Evolutionary conservation across 2,329 filamentous ascomycete species (phyloP).

Genomic region (Calonectria multiphialidica): DNA sequence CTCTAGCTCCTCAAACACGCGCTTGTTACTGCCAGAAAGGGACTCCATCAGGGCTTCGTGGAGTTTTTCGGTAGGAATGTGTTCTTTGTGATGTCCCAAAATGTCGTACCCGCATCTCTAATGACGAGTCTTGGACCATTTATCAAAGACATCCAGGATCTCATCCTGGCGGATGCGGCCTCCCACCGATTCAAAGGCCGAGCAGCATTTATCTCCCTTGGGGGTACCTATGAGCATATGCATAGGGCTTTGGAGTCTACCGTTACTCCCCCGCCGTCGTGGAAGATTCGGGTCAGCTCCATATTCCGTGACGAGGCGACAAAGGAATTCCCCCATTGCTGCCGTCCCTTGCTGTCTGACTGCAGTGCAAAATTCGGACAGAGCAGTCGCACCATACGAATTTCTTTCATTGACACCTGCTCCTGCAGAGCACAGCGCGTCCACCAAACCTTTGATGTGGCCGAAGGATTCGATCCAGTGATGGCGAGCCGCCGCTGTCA

Average conservation of each 20-base stretch:
- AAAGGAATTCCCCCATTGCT: neutral
- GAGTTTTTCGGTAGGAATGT: neutral
- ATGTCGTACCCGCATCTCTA: slow-evolving; percentile 3
- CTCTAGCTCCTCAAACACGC: neutral
- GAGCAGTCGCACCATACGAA: neutral
- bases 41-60: neutral
- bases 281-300: neutral
- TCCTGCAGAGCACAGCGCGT: neutral
- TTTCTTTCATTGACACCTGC: neutral
- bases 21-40: neutral
- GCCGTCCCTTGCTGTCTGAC: neutral
- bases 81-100: neutral
- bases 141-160: neutral
- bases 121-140: neutral
- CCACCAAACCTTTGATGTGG: neutral
- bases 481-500: neutral
- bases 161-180: neutral
- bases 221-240: neutral
- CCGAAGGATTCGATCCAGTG: neutral
- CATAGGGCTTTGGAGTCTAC: neutral
- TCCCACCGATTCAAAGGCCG: neutral
- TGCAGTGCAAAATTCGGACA: neutral
- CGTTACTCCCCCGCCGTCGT: neutral
- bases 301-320: neutral
- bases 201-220: neutral